These are phyloP conservation scores for Kwoniella dejecticola DNA, from an alignment of 768 basidiomycete species.

Conservation along the genomic window DNA sequence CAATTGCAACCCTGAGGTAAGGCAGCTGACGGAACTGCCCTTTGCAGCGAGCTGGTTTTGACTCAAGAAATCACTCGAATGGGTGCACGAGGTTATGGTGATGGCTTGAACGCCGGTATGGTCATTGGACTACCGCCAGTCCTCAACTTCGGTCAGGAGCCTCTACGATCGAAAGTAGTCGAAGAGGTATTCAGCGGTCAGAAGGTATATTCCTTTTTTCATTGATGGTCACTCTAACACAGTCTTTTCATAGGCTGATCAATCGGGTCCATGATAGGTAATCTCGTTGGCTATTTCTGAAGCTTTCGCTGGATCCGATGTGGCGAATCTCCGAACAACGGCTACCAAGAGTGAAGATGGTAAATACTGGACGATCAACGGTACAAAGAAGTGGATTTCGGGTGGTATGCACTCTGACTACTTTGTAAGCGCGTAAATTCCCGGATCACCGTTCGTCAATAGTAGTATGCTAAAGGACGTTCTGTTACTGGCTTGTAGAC, in stretches of 20 bases:
- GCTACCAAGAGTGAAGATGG: slow-evolving; percentile 80
- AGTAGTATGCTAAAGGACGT: too few species aligned
- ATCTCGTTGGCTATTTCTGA: slow-evolving; percentile 87
- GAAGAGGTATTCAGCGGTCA: slow-evolving; percentile 66
- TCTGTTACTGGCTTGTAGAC: too few species aligned
- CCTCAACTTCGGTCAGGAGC: slow-evolving; percentile 77
- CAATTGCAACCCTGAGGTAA: not conserved
- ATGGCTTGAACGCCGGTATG: slow-evolving; percentile 73
- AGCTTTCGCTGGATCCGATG: slow-evolving; percentile 77
- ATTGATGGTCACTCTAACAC: too few species aligned
- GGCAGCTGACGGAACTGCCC: not conserved
- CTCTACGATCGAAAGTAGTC: slow-evolving; percentile 68
- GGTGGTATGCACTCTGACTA: slow-evolving; percentile 56
- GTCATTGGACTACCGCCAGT: slow-evolving; percentile 79
- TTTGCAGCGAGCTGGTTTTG: slow-evolving; percentile 65
- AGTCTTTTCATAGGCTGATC: too few species aligned
- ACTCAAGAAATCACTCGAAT: slow-evolving; percentile 74
- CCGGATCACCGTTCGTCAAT: too few species aligned
- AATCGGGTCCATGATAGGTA: too few species aligned
- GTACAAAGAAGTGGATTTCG: slow-evolving; percentile 74
- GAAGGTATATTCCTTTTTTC: slow-evolving; percentile 59
- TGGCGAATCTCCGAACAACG: slow-evolving; percentile 69
- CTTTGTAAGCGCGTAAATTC: slow-evolving; percentile 59
- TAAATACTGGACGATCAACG: slow-evolving; percentile 70
- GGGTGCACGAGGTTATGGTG: slow-evolving; percentile 75